These are phyloP conservation scores for Phytophthora niederhauseri DNA, from an alignment of 352 stramenopile genomes.

Conservation along the genomic window DNA sequence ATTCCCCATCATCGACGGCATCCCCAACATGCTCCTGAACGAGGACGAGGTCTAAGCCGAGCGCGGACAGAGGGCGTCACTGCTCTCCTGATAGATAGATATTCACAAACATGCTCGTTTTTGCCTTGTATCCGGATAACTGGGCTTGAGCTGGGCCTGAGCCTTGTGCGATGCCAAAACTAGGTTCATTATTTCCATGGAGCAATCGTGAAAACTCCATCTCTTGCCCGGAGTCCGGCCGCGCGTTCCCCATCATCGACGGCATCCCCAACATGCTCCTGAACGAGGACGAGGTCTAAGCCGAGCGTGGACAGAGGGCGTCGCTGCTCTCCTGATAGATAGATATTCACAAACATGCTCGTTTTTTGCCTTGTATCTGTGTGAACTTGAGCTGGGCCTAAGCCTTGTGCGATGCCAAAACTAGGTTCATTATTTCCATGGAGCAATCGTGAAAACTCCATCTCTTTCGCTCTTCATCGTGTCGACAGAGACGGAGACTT, in stretches of 20 bases:
- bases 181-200: constrained; percentile 31
- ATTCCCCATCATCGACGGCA: constrained; percentile 97
- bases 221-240: constrained; percentile 94
- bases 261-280: constrained; percentile 98
- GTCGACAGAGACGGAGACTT: background rate
- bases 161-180: constrained; percentile 22
- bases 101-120: constrained; percentile 19
- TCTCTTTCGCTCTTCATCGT: background rate
- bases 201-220: background rate
- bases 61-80: background rate
- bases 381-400: background rate
- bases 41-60: constrained; percentile 87
- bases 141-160: no score
- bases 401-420: constrained; percentile 21
- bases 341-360: constrained; percentile 31
- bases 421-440: constrained; percentile 32
- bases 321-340: constrained; percentile 30
- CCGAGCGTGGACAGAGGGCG: background rate
- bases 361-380: constrained; percentile 1
- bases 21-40: constrained; percentile 97
- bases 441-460: background rate
- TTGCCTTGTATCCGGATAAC: no score
- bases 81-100: constrained; percentile 39
- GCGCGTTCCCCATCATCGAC: constrained; percentile 97
- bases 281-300: constrained; percentile 90